Base-by-base conservation (phyloP, 176 grass and related monocot genomes). In the Avena eriantha region DNA sequence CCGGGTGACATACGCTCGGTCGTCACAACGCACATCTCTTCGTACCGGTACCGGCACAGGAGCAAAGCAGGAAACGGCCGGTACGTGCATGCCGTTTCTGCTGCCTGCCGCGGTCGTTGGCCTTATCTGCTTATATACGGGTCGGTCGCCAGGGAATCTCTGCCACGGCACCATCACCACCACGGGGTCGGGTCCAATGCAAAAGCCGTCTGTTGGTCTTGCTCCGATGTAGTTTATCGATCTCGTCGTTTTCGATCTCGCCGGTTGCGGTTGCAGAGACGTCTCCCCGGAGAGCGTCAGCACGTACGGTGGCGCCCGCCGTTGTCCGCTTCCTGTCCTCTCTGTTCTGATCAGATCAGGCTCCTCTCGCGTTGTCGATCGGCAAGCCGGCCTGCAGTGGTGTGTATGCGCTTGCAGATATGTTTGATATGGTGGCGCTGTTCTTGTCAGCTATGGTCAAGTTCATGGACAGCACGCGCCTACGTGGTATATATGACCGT, bases 211-310 rank as follows among this genome's bases (percentile, higher is more conserved):
- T 24, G 19, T 15, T 35, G 10, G 53, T 19, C 61, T 41, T 22
- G 51, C 13, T 51, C 46, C 0, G n/a, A 3, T 33, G 6, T 33
- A 29, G 23, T 72, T n/a, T 21, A 71, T n/a, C 19, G 4, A 6
- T 46, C 29, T 82, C 80, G 85, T 80, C 80, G 85, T 80, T 89
- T 84, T 84, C 80, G 85, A 5, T 8, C 6, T 8, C 6, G 39
- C 4, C 56, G 80, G 80, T 69, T 74, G 80, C 85, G 15, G 23
- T 4, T 49, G 67, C 80, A 10, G 7, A 48, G 34, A 86, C 80
- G 84, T 60, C 65, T 80, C 64, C 72, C 60, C 10, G 71, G 45
- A 57, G 0, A 23, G 31, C 64, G 13, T 19, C 15, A 17, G 31
- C 29, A 5, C 8, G 35, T 6, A 23, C 21, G 21, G 18, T 4